Conservation (phyloP, 257 asterid genomes). For the Lantana camara region DNA sequence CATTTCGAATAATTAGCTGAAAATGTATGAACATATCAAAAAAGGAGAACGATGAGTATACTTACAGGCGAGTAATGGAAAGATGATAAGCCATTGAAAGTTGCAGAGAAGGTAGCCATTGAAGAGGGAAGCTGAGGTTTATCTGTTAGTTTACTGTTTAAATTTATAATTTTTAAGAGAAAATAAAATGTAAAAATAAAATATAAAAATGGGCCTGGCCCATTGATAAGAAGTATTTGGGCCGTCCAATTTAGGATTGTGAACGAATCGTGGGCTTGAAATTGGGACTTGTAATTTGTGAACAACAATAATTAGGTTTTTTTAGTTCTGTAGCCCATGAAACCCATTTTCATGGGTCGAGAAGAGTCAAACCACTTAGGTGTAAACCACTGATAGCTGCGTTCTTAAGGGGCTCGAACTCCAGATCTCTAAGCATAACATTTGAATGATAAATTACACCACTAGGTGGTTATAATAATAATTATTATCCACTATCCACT, state of each 20-base stretch:
- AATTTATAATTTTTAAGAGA: neutral
- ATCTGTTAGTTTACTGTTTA: slow-evolving; percentile 3
- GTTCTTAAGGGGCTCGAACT: too few species aligned
- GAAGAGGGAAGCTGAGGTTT: slow-evolving; percentile 30
- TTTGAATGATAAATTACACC: too few species aligned
- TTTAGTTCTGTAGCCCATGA: too few species aligned
- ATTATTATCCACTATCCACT: too few species aligned
- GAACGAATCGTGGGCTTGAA: neutral
- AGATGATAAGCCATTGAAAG: slow-evolving; percentile 29
- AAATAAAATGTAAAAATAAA: neutral
- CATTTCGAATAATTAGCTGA: neutral
- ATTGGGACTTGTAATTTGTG: neutral
- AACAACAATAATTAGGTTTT: too few species aligned
- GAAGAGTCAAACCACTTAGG: too few species aligned
- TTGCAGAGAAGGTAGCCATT: slow-evolving; percentile 48
- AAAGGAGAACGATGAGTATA: neutral
- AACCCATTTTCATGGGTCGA: too few species aligned
- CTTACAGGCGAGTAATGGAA: slow-evolving; percentile 34
- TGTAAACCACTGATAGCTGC: too few species aligned
- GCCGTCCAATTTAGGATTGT: neutral
- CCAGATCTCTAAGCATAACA: too few species aligned
- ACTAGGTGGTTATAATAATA: too few species aligned
- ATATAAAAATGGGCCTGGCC: slow-evolving; percentile 17
- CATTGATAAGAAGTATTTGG: neutral
- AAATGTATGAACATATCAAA: neutral